Conservation (phyloP, 768 basidiomycete genomes). For the Amanita inopinata region DNA sequence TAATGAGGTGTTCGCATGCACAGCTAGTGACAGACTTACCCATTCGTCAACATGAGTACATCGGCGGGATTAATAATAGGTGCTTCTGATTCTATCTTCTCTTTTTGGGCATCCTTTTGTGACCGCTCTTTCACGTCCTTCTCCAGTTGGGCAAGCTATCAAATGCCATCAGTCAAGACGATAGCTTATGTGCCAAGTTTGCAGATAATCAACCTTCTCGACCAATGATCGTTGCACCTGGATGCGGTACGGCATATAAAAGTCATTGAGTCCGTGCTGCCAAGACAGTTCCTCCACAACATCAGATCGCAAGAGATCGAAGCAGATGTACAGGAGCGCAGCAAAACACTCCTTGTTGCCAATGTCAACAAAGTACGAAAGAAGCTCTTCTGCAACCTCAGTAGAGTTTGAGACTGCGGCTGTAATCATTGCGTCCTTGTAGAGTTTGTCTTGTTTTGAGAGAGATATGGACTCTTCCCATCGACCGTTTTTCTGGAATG, state of each 20-base stretch:
- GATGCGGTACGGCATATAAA: conserved; percentile 94
- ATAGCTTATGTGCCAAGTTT: neutral
- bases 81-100: conserved; percentile 77
- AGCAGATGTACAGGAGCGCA: conserved; percentile 82
- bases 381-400: conserved; percentile 89
- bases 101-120: conserved; percentile 82
- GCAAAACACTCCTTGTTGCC: conserved; percentile 99
- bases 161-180: conserved; percentile 9
- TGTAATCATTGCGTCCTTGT: conserved; percentile 94
- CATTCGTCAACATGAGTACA: conserved; percentile 65
- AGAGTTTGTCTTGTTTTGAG: conserved; percentile 93
- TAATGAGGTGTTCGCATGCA: too few species aligned
- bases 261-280: conserved; percentile 94
- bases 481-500: conserved; percentile 75
- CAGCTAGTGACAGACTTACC: conserved; percentile 37
- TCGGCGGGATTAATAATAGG: conserved; percentile 77
- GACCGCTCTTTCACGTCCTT: conserved; percentile 84
- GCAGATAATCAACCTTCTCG: conserved; percentile 44
- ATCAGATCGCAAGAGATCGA: conserved; percentile 90
- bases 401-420: conserved; percentile 77
- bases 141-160: conserved; percentile 66
- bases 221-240: conserved; percentile 76
- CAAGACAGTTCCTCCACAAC: conserved; percentile 92
- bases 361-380: conserved; percentile 96
- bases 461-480: conserved; percentile 97